Base-by-base conservation (phyloP, 768 basidiomycete genomes). In the Pisolithus marmoratus region DNA sequence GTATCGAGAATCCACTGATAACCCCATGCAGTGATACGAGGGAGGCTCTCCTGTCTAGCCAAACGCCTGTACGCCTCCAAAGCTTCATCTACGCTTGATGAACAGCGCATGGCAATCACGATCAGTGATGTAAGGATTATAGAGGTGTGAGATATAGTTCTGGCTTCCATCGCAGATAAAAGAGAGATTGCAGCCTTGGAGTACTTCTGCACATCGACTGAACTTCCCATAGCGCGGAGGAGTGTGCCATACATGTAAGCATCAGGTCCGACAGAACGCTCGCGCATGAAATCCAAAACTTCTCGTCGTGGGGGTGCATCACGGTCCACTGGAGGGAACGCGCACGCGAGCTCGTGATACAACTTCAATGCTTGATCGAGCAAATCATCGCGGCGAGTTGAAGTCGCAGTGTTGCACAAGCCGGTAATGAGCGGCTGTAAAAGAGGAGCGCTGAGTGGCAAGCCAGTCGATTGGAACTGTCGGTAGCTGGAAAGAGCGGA, bases 91-190 rank as follows among this genome's bases (percentile, higher is more conserved):
- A 80, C 75, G 38, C 63, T 75, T 2, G 75, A 60, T 1, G 82
- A 70, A n/a, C 73, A 69, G 23, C 79, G 78, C 83, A 94, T 91
- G 44, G 82, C 76, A 42, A 87, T 67, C 47, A 86, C 75, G 41
- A 85, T 75, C 36, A 81, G 67, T 2, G 81, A 77, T 5, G 80
- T 72, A 12, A 71, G 60, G 19, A 78, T 72, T 57, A 74, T 60
- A 34, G 74, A 74, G 51, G 76, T 70, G 50, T 77, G 60, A 0
- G 73, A 61, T 22, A 90, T 62, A 5, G 71, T 63, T 31, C 80
- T 77, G 4, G 59, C 50, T 40, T 80, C 72, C 82, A 94, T 87
- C 56, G 91, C 87, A 37, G 78, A 72, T 17, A 90, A 58, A 23
- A 94, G 71, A 8, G 72, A 64, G 34, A 76, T 57, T 0, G 78